These are phyloP conservation scores for Globisporangium splendens DNA, from an alignment of 352 stramenopile species.

Conservation along the genomic window DNA sequence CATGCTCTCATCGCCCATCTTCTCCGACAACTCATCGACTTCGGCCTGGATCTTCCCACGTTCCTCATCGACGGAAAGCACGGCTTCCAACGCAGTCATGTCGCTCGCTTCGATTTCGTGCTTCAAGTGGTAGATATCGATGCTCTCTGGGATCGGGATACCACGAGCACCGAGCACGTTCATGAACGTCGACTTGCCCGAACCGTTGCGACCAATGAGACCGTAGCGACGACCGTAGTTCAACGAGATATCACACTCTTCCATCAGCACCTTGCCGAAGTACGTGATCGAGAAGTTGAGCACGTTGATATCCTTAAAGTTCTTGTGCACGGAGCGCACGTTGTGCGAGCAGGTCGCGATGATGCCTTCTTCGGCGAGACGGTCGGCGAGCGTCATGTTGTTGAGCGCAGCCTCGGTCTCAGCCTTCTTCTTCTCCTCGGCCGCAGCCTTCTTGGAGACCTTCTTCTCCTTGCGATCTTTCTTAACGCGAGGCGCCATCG, in stretches of 20 bases:
- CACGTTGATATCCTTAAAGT: slow-evolving; percentile 98
- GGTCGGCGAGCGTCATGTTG: slow-evolving; percentile 81
- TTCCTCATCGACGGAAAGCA: slow-evolving; percentile 95
- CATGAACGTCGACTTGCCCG: slow-evolving; percentile 96
- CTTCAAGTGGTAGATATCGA: slow-evolving; percentile 97
- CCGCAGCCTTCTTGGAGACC: slow-evolving; percentile 66
- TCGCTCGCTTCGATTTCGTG: slow-evolving; percentile 95
- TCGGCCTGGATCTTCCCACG: slow-evolving; percentile 91
- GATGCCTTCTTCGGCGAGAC: slow-evolving; percentile 92
- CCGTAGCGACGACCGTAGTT: slow-evolving; percentile 98
- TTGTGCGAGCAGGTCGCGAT: slow-evolving; percentile 95
- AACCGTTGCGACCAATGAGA: slow-evolving; percentile 96
- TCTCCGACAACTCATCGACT: slow-evolving; percentile 89
- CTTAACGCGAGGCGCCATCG: slow-evolving; percentile 28
- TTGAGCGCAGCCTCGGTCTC: slow-evolving; percentile 60
- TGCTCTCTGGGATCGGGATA: slow-evolving; percentile 93
- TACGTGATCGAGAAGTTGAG: slow-evolving; percentile 96
- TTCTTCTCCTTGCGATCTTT: slow-evolving; percentile 80
- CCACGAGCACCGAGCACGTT: slow-evolving; percentile 94
- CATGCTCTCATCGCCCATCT: slow-evolving; percentile 87
- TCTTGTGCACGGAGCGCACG: slow-evolving; percentile 89
- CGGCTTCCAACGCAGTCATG: slow-evolving; percentile 93
- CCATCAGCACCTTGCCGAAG: slow-evolving; percentile 94
- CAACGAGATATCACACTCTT: slow-evolving; percentile 95
- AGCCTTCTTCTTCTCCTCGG: slow-evolving; percentile 75